Percentiles rank a stretch among this genome's conserved stretches.
Evolutionary conservation across 192 early-diverging fungal species (phyloP).

Genomic region (Phycomyces blakesleeanus): DNA sequence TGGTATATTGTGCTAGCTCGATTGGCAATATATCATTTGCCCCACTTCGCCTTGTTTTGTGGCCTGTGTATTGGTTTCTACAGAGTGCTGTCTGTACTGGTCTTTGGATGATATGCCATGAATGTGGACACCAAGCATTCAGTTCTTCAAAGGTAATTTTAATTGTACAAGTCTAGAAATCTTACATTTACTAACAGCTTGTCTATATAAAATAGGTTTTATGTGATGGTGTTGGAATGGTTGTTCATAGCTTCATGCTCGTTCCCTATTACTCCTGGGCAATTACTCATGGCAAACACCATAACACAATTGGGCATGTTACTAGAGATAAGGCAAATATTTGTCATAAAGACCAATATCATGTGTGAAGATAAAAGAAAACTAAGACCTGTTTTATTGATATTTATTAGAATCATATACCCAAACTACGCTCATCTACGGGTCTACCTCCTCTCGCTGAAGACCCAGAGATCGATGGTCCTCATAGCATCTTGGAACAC

Average conservation of each 20-base stretch:
- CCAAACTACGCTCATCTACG: constrained; percentile 51
- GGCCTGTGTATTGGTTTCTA: constrained; percentile 78
- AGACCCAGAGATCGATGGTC: constrained; percentile 22
- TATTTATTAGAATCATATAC: constrained; percentile 66
- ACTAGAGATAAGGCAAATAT: constrained; percentile 70
- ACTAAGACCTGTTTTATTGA: too few relatives aligned
- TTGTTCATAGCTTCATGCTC: constrained; percentile 84
- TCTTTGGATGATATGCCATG: constrained; percentile 85
- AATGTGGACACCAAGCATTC: constrained; percentile 93
- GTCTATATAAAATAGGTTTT: constrained; percentile 36
- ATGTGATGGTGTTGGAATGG: constrained; percentile 84
- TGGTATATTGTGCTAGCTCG: constrained; percentile 66
- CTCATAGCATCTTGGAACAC: constrained; percentile 59
- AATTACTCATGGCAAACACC: constrained; percentile 87
- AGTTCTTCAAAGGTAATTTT: constrained; percentile 60
- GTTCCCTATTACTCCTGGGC: constrained; percentile 95
- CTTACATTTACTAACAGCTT: background rate
- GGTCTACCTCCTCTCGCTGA: constrained; percentile 45
- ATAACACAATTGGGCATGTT: constrained; percentile 88
- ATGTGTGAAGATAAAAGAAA: too few relatives aligned
- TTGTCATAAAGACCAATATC: background rate
- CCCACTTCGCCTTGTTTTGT: constrained; percentile 53
- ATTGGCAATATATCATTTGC: constrained; percentile 53
- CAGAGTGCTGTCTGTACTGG: constrained; percentile 86
- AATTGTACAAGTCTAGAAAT: background rate